Conservation (phyloP, 148 eudicot genomes). For the Rhododendron molle region DNA sequence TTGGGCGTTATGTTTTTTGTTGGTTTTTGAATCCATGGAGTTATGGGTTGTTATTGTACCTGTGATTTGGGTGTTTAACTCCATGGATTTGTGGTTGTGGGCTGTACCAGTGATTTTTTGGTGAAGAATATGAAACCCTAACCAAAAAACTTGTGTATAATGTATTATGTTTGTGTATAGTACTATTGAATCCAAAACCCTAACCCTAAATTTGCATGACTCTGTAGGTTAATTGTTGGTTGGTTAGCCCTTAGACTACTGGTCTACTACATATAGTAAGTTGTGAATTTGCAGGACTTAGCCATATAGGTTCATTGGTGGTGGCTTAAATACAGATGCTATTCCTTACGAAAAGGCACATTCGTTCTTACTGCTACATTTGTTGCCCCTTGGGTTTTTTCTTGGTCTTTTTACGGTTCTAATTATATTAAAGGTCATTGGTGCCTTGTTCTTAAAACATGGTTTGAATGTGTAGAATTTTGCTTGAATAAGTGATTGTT, state of each 20-base stretch:
- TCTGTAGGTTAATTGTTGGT: neutral
- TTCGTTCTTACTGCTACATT: too few relatives aligned
- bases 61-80: too few relatives aligned
- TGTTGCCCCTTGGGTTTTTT: neutral
- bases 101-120: too few relatives aligned
- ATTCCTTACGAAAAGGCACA: neutral
- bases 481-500: neutral
- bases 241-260: neutral
- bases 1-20: too few relatives aligned
- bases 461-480: neutral
- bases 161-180: too few relatives aligned
- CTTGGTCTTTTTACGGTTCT: neutral
- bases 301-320: neutral
- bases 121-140: too few relatives aligned
- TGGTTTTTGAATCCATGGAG: too few relatives aligned
- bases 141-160: too few relatives aligned
- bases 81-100: too few relatives aligned
- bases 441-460: neutral
- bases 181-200: too few relatives aligned
- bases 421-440: neutral
- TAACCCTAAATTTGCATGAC: neutral
- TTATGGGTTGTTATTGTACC: too few relatives aligned
- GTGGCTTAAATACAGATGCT: neutral
- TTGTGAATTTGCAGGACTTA: neutral
- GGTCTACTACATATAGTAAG: neutral